A percentile compares a stretch with the other conserved stretches of the same genome.
phyloP scores from a whole-genome alignment of 2,329 filamentous ascomycete genomes.

The Coccinonectria pachysandricola region DNA sequence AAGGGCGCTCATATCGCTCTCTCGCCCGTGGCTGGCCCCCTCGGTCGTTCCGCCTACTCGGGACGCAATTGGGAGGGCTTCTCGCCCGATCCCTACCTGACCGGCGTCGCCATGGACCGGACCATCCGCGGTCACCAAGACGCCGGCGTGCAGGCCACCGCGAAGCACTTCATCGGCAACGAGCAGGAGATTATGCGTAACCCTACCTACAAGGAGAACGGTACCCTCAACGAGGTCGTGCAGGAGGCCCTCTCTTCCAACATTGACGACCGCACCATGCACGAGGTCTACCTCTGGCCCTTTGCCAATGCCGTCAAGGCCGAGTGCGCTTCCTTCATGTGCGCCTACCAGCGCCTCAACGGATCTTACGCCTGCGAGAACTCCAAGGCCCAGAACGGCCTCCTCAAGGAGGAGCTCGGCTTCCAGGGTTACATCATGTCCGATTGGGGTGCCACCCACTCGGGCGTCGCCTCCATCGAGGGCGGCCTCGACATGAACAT shows the following conservation, averaged over 20 bases:
- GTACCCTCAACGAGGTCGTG: slow-evolving; percentile 14
- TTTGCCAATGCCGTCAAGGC: slow-evolving; percentile 24
- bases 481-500: slow-evolving; percentile 42
- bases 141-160: slow-evolving; percentile 27
- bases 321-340: slow-evolving; percentile 30
- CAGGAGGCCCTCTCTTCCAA: slow-evolving; percentile 30
- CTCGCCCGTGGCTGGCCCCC: slow-evolving; percentile 29
- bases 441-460: slow-evolving; percentile 33
- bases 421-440: slow-evolving; percentile 37
- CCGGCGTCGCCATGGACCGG: slow-evolving; percentile 39
- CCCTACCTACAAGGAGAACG: slow-evolving; percentile 16
- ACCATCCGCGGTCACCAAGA: slow-evolving; percentile 25
- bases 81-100: slow-evolving; percentile 57
- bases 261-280: slow-evolving; percentile 49
- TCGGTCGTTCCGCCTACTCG: slow-evolving; percentile 31
- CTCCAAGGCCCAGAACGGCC: slow-evolving; percentile 34
- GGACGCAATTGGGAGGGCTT: slow-evolving; percentile 58
- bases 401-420: slow-evolving; percentile 39
- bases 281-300: slow-evolving; percentile 36
- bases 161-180: slow-evolving; percentile 30
- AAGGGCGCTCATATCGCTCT: slow-evolving; percentile 67
- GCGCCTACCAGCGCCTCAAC: slow-evolving; percentile 35
- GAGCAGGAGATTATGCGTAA: slow-evolving; percentile 26
- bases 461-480: slow-evolving; percentile 31
- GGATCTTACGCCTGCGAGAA: slow-evolving; percentile 41